A percentile compares a stretch with the other conserved stretches of the same genome.
Conservation (phyloP, 2,329 filamentous ascomycete species). For the Diaporthe longicolla region DNA sequence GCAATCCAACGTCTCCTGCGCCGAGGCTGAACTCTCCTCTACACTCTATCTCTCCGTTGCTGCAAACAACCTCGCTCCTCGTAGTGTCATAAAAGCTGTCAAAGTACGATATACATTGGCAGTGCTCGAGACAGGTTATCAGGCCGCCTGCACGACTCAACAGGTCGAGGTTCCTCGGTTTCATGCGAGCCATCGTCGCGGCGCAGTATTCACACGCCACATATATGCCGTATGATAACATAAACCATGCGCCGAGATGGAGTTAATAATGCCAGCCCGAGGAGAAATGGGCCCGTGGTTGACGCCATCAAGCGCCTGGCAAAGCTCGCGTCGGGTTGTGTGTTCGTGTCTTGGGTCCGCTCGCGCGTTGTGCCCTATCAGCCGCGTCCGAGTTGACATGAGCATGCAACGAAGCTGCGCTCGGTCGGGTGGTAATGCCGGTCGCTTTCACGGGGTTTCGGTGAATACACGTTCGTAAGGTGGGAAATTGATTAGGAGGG, state of each 20-base stretch:
- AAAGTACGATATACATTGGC: slow-evolving; percentile 20
- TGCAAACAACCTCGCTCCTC: slow-evolving; percentile 29
- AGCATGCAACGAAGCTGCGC: slow-evolving; percentile 5
- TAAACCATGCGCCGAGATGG: not conserved
- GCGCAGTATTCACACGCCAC: not conserved
- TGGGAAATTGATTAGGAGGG: slow-evolving; percentile 43
- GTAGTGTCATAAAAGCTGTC: slow-evolving; percentile 3
- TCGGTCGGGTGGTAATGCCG: slow-evolving; percentile 9
- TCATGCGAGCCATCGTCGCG: not conserved
- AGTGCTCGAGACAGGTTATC: not conserved
- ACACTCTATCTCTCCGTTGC: slow-evolving; percentile 12
- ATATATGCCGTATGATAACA: not conserved
- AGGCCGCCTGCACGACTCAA: not conserved
- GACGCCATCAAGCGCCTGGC: not conserved
- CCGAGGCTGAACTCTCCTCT: slow-evolving; percentile 4
- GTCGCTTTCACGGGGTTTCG: slow-evolving; percentile 24
- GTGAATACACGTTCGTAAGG: slow-evolving; percentile 39
- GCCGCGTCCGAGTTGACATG: not conserved
- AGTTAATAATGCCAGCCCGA: not conserved
- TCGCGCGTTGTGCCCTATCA: not conserved
- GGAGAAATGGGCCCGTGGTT: not conserved
- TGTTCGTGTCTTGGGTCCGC: slow-evolving; percentile 9
- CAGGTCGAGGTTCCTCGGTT: not conserved
- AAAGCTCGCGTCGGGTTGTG: not conserved
- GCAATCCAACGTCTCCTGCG: slow-evolving; percentile 26